These are phyloP conservation scores for Tuber calosporum DNA, from an alignment of 495 filamentous ascomycete genomes.

Conservation along the genomic window DNA sequence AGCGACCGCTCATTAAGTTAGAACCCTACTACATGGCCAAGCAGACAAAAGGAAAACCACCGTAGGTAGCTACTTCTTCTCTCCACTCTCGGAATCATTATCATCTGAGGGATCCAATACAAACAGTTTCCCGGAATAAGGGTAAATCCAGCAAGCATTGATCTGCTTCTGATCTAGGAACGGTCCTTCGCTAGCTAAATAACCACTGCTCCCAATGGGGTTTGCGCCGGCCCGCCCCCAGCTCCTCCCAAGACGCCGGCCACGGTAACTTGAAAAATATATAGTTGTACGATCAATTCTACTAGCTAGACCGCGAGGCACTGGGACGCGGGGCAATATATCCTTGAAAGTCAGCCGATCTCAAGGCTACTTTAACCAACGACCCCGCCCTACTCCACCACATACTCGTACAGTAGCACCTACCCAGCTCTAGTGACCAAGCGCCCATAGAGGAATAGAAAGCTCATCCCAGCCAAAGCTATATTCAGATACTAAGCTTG, in stretches of 20 bases:
- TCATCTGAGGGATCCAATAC: no score
- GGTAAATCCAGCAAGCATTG: no score
- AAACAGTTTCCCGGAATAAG: no score
- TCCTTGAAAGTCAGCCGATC: not conserved
- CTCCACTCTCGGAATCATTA: no score
- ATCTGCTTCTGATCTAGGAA: no score
- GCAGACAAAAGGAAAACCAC: not conserved
- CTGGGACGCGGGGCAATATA: not conserved
- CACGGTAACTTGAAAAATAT: not conserved
- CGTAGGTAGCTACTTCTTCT: not conserved
- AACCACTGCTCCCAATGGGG: no score
- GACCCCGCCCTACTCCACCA: not conserved
- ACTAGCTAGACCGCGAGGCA: not conserved
- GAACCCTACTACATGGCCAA: not conserved
- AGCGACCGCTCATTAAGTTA: no score
- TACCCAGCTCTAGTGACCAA: not conserved
- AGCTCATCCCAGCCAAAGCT: not conserved
- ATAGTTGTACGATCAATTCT: not conserved
- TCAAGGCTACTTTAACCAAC: not conserved
- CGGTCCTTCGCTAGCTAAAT: no score
- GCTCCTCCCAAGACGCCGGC: no score
- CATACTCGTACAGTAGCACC: not conserved
- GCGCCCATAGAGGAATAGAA: not conserved
- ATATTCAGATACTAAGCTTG: not conserved
- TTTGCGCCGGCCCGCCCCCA: no score